Percentiles rank a stretch among this genome's conserved stretches.
Evolutionary conservation across 2,329 filamentous ascomycete genomes (phyloP).

Genomic region (Xylaria sp.): DNA sequence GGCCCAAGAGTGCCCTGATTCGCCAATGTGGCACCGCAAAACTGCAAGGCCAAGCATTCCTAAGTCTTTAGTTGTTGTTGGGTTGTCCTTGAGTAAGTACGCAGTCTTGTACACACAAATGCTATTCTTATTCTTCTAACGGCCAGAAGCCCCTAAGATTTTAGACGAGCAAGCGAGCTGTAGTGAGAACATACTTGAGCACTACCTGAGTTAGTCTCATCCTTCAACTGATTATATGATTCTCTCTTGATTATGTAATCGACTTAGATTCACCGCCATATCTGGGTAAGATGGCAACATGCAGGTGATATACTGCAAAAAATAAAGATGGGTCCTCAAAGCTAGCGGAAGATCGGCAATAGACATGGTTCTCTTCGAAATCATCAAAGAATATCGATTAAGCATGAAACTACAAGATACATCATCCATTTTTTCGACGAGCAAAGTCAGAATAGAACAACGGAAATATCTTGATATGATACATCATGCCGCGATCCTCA

Average conservation of each 20-base stretch:
- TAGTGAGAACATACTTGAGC: background rate
- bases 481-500: background rate
- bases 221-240: no score
- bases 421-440: background rate
- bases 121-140: background rate
- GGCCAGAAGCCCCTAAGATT: background rate
- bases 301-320: background rate
- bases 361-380: background rate
- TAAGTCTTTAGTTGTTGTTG: background rate
- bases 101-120: background rate
- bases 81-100: background rate
- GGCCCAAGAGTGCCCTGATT: conserved; percentile 13
- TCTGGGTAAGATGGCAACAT: background rate
- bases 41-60: conserved; percentile 13
- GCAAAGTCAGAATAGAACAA: no score
- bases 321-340: background rate
- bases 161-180: background rate
- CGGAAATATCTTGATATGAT: background rate
- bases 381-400: background rate
- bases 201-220: background rate
- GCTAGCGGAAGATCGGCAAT: background rate
- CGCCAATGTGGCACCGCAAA: conserved; percentile 12
- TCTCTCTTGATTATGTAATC: background rate
- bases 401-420: background rate
- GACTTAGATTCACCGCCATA: background rate